Conservation (phyloP, 495 filamentous ascomycete genomes). For the Penicillium longicatenatum region DNA sequence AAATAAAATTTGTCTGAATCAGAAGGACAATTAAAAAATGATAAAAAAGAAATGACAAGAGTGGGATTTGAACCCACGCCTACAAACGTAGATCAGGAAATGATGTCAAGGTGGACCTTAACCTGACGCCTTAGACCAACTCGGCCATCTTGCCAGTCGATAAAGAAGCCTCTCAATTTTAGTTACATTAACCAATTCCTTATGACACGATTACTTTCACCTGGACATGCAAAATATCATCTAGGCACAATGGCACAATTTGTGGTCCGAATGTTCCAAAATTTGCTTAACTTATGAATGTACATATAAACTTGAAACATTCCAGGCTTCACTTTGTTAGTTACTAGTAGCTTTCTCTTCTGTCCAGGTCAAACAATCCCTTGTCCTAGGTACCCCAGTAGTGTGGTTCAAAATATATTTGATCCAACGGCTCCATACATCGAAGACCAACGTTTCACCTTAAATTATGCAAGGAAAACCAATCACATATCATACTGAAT, state of each 20-base stretch:
- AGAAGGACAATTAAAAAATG: neutral
- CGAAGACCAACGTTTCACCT: neutral
- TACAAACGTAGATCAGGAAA: conserved; percentile 33
- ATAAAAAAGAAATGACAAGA: conserved; percentile 32
- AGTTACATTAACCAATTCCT: neutral
- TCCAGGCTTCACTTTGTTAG: too few species aligned
- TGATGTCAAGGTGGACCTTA: conserved; percentile 32
- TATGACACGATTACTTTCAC: neutral
- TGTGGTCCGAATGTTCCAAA: too few species aligned
- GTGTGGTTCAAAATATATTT: neutral
- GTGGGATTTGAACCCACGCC: conserved; percentile 44
- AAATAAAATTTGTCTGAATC: too few species aligned
- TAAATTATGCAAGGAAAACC: neutral
- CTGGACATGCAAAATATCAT: too few species aligned
- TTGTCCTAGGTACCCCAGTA: neutral
- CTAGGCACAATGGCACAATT: too few species aligned
- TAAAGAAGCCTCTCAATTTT: neutral
- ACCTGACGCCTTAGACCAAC: conserved; percentile 38
- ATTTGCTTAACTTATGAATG: too few species aligned
- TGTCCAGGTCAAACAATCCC: too few species aligned
- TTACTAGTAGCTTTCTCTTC: too few species aligned
- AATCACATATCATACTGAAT: too few species aligned
- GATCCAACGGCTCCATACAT: neutral
- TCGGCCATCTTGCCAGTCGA: conserved; percentile 33
- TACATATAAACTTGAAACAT: too few species aligned